These are phyloP conservation scores for Apiotrichum laibachii DNA, from an alignment of 1,284 basidiomycete species.

Conservation along the genomic window DNA sequence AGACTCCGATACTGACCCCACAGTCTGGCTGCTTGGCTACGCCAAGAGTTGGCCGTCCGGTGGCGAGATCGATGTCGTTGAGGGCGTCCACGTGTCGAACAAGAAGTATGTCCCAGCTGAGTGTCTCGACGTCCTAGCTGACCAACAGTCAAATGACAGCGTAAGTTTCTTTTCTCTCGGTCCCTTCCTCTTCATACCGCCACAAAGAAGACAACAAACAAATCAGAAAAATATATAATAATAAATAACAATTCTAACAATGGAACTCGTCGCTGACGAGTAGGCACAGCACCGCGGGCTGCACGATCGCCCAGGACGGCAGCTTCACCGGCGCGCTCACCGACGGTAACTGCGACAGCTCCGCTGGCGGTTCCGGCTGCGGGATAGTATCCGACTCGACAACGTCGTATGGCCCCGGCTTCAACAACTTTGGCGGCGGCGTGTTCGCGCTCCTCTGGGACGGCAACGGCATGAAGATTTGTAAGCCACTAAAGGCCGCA, in stretches of 20 bases:
- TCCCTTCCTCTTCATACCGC: too few species aligned
- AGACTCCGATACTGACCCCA: not conserved
- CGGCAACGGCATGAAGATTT: conserved; percentile 65
- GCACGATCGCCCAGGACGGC: conserved; percentile 30
- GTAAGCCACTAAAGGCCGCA: conserved; percentile 36
- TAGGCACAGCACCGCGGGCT: conserved; percentile 45
- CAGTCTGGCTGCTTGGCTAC: conserved; percentile 49
- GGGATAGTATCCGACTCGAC: conserved; percentile 59
- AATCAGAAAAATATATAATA: too few species aligned
- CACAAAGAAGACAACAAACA: too few species aligned
- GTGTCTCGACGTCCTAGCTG: conserved; percentile 2
- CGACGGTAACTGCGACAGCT: conserved; percentile 34
- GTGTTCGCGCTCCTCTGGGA: conserved; percentile 74
- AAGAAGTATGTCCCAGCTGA: conserved; percentile 33
- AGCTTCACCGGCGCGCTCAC: conserved; percentile 30
- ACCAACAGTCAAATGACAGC: conserved; percentile 40
- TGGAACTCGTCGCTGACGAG: not conserved
- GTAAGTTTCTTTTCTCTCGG: conserved; percentile 21
- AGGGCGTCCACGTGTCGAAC: conserved; percentile 42
- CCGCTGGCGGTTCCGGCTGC: conserved; percentile 64
- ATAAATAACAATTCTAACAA: too few species aligned
- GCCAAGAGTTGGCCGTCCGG: conserved; percentile 36
- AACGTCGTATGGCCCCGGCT: conserved; percentile 64
- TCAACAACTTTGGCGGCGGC: conserved; percentile 68
- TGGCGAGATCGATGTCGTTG: conserved; percentile 51